Percentiles rank a stretch among this genome's conserved stretches.
These are phyloP conservation scores for Xylariaceae sp. DNA, from an alignment of 2,329 filamentous ascomycete species.

Conservation along the genomic window DNA sequence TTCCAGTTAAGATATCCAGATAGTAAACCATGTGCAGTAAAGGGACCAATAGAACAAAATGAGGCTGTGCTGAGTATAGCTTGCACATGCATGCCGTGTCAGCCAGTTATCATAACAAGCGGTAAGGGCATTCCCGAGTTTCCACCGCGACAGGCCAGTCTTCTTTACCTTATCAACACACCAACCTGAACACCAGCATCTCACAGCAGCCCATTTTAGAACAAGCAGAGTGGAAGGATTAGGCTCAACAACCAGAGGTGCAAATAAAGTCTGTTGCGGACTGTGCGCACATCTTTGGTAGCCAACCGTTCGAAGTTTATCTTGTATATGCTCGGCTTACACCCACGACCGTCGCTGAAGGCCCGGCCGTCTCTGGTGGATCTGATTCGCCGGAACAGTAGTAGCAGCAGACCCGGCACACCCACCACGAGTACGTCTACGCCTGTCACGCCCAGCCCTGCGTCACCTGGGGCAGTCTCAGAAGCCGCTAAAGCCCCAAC, in stretches of 20 bases:
- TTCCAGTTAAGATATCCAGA: too few species aligned
- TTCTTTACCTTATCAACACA: constrained; percentile 17
- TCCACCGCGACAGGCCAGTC: constrained; percentile 2
- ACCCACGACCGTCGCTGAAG: constrained; percentile 58
- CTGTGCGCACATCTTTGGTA: constrained; percentile 1
- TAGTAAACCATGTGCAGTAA: too few species aligned
- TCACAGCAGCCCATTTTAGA: not conserved
- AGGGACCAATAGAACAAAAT: too few species aligned
- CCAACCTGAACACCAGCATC: not conserved
- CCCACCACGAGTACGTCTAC: constrained; percentile 30
- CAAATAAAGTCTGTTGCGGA: not conserved
- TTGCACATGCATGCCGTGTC: constrained; percentile 5
- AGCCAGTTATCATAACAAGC: constrained; percentile 15
- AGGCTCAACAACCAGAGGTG: too few species aligned
- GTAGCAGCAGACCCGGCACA: constrained; percentile 27
- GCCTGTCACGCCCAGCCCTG: constrained; percentile 31
- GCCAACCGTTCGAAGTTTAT: constrained; percentile 9
- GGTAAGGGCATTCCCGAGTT: constrained; percentile 3
- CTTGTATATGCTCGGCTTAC: constrained; percentile 58
- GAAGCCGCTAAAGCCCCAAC: constrained; percentile 21
- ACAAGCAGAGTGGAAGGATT: not conserved
- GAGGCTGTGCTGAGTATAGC: constrained; percentile 7
- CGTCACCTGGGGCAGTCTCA: constrained; percentile 30
- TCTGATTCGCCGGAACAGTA: constrained; percentile 47
- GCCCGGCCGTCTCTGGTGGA: constrained; percentile 61